Evolutionary conservation across 2,329 filamentous ascomycete species (phyloP).

Genomic region (Botrytis aclada): DNA sequence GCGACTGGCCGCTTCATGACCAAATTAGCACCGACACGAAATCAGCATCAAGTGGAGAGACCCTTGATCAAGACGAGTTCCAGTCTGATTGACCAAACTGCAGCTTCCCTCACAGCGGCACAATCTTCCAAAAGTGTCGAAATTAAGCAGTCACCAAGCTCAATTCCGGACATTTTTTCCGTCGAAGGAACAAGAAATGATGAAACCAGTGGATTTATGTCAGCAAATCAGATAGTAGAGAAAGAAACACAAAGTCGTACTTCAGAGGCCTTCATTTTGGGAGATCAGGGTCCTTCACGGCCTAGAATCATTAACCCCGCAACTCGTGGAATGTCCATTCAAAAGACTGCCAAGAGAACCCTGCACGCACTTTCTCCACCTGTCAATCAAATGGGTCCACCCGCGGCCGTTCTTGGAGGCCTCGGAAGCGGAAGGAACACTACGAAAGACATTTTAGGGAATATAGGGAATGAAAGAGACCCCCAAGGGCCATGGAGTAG

Average conservation of each 20-base stretch:
- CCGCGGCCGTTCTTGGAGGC: neutral
- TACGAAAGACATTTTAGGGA: neutral
- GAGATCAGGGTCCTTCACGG: conserved; percentile 19
- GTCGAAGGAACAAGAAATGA: neutral
- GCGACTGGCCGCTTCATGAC: conserved; percentile 9
- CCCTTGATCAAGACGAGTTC: neutral
- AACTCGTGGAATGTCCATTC: conserved; percentile 32
- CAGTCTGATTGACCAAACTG: neutral
- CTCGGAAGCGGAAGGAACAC: conserved; percentile 7
- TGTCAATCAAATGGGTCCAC: conserved; percentile 23
- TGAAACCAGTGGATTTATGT: conserved; percentile 7
- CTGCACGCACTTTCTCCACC: conserved; percentile 21
- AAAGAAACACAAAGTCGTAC: neutral
- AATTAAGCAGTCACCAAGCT: conserved; percentile 20
- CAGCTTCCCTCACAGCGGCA: conserved; percentile 10
- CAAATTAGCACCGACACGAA: neutral
- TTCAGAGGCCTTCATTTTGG: neutral
- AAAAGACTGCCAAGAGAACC: conserved; percentile 27
- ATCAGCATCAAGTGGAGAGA: neutral
- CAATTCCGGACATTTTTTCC: neutral
- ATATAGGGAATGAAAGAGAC: neutral
- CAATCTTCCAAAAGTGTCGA: conserved; percentile 3
- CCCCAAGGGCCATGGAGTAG: conserved; percentile 38
- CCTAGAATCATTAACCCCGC: conserved; percentile 31
- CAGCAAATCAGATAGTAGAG: conserved; percentile 16